phyloP scores from a whole-genome alignment of 1,284 basidiomycete species.

The Ustilago crameri region DNA sequence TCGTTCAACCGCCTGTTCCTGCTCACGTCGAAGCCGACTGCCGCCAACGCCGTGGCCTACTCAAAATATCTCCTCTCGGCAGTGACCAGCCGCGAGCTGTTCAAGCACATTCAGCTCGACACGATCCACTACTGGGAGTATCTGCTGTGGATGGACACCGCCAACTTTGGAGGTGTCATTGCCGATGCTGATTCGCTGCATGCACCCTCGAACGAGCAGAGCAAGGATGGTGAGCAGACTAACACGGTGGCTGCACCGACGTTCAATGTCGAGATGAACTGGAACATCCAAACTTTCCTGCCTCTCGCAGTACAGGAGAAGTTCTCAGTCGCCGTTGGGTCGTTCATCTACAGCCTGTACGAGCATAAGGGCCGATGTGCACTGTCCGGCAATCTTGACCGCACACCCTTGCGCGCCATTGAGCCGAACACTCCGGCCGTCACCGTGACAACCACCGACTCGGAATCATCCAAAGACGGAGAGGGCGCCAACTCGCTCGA shows the following conservation, averaged over 20 bases:
- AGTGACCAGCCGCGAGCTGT: constrained; percentile 92
- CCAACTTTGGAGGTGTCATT: constrained; percentile 90
- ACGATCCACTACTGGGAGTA: constrained; percentile 94
- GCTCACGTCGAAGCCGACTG: constrained; percentile 89
- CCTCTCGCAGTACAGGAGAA: constrained; percentile 83
- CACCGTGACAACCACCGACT: not conserved
- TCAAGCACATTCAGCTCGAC: constrained; percentile 89
- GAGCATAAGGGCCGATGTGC: constrained; percentile 76
- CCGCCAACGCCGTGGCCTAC: constrained; percentile 93
- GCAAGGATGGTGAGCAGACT: constrained; percentile 15
- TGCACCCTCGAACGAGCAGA: constrained; percentile 5
- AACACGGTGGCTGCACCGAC: constrained; percentile 7
- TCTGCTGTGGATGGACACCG: constrained; percentile 92
- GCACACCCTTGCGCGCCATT: constrained; percentile 76
- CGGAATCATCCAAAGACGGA: constrained; percentile 1
- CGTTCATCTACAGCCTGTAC: constrained; percentile 88
- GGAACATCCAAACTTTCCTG: constrained; percentile 94
- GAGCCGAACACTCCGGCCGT: constrained; percentile 72
- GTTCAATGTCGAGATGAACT: constrained; percentile 78
- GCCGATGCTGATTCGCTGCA: constrained; percentile 65
- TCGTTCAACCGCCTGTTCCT: constrained; percentile 91
- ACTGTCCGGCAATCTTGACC: constrained; percentile 69
- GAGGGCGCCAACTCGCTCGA: constrained; percentile 73
- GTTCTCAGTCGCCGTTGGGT: constrained; percentile 80
- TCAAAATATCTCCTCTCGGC: constrained; percentile 91